Evolutionary conservation across 495 filamentous ascomycete species (phyloP).

Genomic region (Echria macrotheca): DNA sequence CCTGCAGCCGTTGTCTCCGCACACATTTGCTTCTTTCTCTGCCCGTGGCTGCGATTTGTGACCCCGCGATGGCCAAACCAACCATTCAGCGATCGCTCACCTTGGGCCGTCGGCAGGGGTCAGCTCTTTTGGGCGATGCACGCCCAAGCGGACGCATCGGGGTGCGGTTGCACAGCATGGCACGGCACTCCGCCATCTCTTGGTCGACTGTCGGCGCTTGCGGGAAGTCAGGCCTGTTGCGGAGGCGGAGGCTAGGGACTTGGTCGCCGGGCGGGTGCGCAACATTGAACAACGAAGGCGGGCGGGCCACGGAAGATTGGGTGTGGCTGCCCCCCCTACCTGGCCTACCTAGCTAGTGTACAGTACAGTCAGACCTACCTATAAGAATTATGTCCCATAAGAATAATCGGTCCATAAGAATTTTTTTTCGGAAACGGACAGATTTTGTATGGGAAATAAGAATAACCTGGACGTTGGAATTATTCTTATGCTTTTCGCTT

Average conservation of each 20-base stretch:
- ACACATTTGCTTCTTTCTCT: not conserved
- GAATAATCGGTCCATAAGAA: too few species aligned
- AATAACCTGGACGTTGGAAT: too few species aligned
- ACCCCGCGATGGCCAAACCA: not conserved
- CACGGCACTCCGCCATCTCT: constrained; percentile 14
- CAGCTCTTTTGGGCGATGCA: constrained; percentile 2
- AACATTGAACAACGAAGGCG: constrained; percentile 3
- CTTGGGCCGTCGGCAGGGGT: constrained; percentile 9
- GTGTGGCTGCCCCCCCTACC: not conserved
- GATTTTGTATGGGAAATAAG: too few species aligned
- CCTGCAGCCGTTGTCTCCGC: constrained; percentile 16
- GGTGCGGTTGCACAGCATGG: constrained; percentile 25
- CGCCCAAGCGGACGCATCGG: constrained; percentile 10
- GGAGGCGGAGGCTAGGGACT: constrained; percentile 11
- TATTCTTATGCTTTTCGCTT: too few species aligned
- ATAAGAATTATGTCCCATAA: too few species aligned
- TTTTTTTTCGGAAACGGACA: too few species aligned
- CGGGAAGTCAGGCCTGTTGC: not conserved
- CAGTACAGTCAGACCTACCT: too few species aligned
- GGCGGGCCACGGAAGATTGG: not conserved
- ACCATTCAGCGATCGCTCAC: constrained; percentile 5
- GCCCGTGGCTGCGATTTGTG: not conserved
- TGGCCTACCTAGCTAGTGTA: too few species aligned
- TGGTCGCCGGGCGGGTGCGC: constrained; percentile 8
- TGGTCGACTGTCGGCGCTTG: not conserved